phyloP scores from a whole-genome alignment of 192 early-diverging fungal species.

The Podochytrium sp. region DNA sequence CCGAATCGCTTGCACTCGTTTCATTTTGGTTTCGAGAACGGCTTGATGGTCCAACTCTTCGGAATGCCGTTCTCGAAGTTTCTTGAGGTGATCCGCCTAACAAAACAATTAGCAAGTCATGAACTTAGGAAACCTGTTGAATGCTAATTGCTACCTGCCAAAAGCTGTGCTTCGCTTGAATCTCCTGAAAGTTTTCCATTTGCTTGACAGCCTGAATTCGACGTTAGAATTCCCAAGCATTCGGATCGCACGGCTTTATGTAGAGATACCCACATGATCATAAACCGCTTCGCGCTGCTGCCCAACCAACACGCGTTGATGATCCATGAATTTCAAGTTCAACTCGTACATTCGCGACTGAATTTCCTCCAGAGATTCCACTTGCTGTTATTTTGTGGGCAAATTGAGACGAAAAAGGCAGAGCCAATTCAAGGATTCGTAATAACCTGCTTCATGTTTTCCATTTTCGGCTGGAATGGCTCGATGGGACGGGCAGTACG shows the following conservation, averaged over 20 bases:
- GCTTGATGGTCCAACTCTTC: constrained; percentile 20
- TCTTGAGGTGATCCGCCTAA: constrained; percentile 18
- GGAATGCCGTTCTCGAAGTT: not conserved
- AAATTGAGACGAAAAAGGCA: too few species aligned
- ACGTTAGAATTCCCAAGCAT: not conserved
- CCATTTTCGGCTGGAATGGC: not conserved
- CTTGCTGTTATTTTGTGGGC: too few species aligned
- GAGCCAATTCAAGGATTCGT: not conserved
- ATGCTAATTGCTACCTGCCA: constrained; percentile 10
- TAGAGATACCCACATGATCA: not conserved
- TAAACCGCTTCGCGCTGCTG: constrained; percentile 20
- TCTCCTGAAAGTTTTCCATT: constrained; percentile 25
- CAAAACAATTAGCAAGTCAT: not conserved
- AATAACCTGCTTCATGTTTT: not conserved
- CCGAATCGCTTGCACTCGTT: constrained; percentile 1
- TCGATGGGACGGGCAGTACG: not conserved
- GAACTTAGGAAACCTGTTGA: not conserved
- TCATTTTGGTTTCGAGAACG: constrained; percentile 11
- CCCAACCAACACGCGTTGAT: constrained; percentile 7
- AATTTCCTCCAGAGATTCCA: constrained; percentile 18
- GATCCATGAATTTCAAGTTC: constrained; percentile 20
- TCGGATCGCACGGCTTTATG: not conserved
- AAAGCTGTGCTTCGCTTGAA: constrained; percentile 14
- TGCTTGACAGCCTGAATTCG: constrained; percentile 16
- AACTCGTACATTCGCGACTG: constrained; percentile 8